Percentiles rank a stretch among this genome's conserved stretches.
Conservation (phyloP, 768 basidiomycete genomes). For the Suillus tomentosus region DNA sequence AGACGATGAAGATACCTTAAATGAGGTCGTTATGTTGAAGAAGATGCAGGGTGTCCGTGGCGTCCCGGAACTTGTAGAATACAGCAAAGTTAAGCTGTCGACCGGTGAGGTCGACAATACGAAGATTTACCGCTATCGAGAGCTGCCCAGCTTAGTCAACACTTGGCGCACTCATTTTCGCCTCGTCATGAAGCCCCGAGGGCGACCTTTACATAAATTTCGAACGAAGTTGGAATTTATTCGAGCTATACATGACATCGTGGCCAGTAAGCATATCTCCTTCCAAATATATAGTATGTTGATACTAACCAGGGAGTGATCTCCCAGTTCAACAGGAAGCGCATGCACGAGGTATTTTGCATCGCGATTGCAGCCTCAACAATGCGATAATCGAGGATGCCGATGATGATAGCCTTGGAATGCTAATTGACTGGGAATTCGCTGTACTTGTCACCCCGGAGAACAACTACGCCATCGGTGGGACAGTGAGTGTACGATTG, state of each 20-base stretch:
- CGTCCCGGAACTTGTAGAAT: slow-evolving; percentile 4
- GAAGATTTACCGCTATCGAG: background rate
- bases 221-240: background rate
- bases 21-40: slow-evolving; percentile 10
- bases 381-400: background rate
- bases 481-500: background rate
- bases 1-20: slow-evolving; percentile 3
- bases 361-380: background rate
- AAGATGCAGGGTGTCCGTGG: slow-evolving; percentile 9
- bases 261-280: background rate
- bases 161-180: background rate
- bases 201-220: background rate
- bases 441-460: background rate
- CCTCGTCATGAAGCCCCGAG: background rate
- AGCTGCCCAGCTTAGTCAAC: background rate
- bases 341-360: background rate
- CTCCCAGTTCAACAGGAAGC: background rate
- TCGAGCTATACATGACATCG: background rate
- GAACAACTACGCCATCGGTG: background rate
- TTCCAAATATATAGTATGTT: background rate
- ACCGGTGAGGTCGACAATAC: background rate
- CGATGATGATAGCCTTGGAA: background rate
- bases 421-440: background rate
- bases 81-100: background rate
- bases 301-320: background rate